These are phyloP conservation scores for Cyclotella choctawhatcheeana DNA, from an alignment of 108 stramenopile species.

Conservation along the genomic window DNA sequence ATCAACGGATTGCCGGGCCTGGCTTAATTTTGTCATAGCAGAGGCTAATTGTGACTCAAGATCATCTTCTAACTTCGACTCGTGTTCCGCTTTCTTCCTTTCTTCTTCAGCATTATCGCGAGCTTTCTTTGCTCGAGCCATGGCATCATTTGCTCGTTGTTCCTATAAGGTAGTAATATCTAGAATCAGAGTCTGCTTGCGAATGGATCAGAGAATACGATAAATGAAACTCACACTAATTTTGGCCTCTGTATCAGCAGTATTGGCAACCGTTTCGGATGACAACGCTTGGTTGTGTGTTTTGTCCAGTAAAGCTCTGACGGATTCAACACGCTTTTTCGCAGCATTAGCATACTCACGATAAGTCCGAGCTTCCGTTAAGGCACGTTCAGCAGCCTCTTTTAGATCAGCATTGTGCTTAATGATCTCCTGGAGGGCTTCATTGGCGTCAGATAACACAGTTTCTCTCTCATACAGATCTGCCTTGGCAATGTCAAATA, in stretches of 20 bases:
- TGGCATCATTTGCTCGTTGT: constrained; percentile 74
- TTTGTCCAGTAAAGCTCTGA: constrained; percentile 60
- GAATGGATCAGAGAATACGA: too few relatives aligned
- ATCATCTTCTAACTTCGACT: constrained; percentile 70
- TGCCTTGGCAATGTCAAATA: constrained; percentile 57
- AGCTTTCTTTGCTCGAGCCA: constrained; percentile 68
- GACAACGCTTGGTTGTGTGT: constrained; percentile 55
- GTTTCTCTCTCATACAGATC: constrained; percentile 55
- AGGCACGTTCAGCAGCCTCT: constrained; percentile 63
- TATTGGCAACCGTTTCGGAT: constrained; percentile 75
- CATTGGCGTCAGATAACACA: constrained; percentile 60
- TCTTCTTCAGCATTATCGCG: constrained; percentile 62
- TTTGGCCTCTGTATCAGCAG: constrained; percentile 82
- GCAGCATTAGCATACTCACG: constrained; percentile 74
- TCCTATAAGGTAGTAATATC: too few relatives aligned
- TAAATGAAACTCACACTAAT: too few relatives aligned
- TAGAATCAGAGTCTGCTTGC: too few relatives aligned
- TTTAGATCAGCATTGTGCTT: constrained; percentile 49
- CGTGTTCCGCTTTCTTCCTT: constrained; percentile 62
- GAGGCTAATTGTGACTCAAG: constrained; percentile 57
- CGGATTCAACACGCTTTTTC: constrained; percentile 52
- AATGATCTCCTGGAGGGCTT: constrained; percentile 46
- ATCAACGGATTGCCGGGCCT: constrained; percentile 44
- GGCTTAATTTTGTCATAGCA: constrained; percentile 49
- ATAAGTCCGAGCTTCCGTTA: constrained; percentile 61